Evolutionary conservation across 73 alveolate genomes (phyloP), one percentile per base, ranked within the genome.

Genomic region (Paramecium sonneborni): DNA sequence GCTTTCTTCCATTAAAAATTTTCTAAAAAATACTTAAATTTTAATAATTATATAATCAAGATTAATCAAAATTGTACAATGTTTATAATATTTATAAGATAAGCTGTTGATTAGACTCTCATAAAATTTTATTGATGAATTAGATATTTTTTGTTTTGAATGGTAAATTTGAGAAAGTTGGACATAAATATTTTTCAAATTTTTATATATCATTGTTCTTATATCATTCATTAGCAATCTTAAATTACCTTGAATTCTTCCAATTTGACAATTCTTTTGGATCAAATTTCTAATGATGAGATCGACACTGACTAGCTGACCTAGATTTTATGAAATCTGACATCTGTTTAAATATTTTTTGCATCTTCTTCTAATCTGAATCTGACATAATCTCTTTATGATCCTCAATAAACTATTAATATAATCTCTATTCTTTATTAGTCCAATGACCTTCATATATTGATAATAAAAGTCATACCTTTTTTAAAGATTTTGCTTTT

Each of bases 281-380:
- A 72, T 72, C 67, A 30, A 72, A 72, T 38, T 72, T 72, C 57
- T 72, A 12, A n/a, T 72, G 86, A 72, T 72, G 86, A 32, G 67
- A 34, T 72, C 86, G 6, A 10, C 86, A 72, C 10, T 72, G 24
- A 72, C 58, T 35, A 9, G 86, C 58, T 12, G 86, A 72, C 32
- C 86, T 32, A 20, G 86, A 28, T 37, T 72, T 72, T 12, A 72
- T 72, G 38, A 37, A 7, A 41, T 28, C 35, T 10, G 86, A 72
- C 86, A 72, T 72, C 20, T 72, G 8, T 35, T 72, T 72, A 38
- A 72, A 72, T 72, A 72, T 37, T 38, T 72, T 10, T 72, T 72
- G 8, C 44, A 28, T 28, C 18, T 35, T 72, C 62, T 72, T 72
- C 34, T 28, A 37, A 38, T 72, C 57, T 20, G 86, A 30, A 35